Evolutionary conservation across 2,329 filamentous ascomycete species (phyloP).

Genomic region (Ascochyta rabiei): DNA sequence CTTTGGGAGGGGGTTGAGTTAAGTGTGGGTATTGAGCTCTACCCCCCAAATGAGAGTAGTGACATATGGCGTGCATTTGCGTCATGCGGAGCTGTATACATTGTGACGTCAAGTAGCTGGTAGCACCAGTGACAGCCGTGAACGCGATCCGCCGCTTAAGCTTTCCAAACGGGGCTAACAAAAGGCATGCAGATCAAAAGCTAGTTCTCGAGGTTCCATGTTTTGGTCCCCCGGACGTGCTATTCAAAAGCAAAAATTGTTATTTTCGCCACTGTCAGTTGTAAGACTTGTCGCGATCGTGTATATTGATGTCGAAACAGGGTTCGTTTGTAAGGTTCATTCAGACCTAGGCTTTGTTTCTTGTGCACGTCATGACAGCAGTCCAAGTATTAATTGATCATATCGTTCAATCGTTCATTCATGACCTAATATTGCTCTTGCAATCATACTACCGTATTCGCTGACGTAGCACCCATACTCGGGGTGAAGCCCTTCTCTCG

Average conservation of each 20-base stretch:
- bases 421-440: constrained; percentile 18
- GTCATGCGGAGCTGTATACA: constrained; percentile 16
- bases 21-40: background rate
- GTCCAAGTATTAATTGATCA: background rate
- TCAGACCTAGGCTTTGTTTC: background rate
- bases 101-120: constrained; percentile 22
- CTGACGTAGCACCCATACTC: constrained; percentile 5
- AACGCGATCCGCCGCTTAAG: constrained; percentile 2
- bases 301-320: background rate
- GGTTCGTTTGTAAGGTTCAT: background rate
- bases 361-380: background rate
- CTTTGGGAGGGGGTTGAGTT: background rate
- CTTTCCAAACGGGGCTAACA: background rate
- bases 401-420: constrained; percentile 18
- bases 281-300: background rate
- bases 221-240: background rate
- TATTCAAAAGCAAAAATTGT: background rate
- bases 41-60: constrained; percentile 3
- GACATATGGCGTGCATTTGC: constrained; percentile 19
- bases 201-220: background rate
- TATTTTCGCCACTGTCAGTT: background rate
- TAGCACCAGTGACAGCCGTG: background rate
- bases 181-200: background rate
- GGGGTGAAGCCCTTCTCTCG: background rate
- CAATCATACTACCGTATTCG: constrained; percentile 12